Percentiles rank a stretch among this genome's conserved stretches.
These are phyloP conservation scores for Cladosporium cucumerinum DNA, from an alignment of 2,329 filamentous ascomycete genomes.

Conservation along the genomic window DNA sequence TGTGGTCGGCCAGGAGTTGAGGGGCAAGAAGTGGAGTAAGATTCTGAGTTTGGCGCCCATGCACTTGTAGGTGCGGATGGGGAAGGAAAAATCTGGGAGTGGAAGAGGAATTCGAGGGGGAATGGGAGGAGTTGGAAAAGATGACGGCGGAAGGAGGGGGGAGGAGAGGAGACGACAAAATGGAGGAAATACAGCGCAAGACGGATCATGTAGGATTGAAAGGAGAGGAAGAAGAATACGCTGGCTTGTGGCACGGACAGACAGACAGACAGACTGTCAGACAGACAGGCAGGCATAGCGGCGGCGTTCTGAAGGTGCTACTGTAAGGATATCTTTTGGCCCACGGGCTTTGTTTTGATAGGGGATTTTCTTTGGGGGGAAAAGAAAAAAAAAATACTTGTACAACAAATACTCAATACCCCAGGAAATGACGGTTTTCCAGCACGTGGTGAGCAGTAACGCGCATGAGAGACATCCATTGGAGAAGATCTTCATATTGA, in stretches of 20 bases:
- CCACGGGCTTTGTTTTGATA: not conserved
- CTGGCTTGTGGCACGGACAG: not conserved
- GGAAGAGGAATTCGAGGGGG: no score
- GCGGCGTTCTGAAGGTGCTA: not conserved
- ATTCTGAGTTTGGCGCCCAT: constrained; percentile 91
- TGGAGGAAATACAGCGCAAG: not conserved
- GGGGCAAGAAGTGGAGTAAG: constrained; percentile 95
- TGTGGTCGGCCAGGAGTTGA: constrained; percentile 83
- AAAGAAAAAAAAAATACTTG: not conserved
- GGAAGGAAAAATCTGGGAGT: not conserved
- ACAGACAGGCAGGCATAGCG: not conserved
- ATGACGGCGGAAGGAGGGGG: no score
- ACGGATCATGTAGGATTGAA: not conserved
- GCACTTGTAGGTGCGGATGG: constrained; percentile 54
- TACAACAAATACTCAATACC: not conserved
- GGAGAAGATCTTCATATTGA: not conserved
- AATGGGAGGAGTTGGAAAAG: not conserved
- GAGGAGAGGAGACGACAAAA: not conserved
- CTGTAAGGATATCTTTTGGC: not conserved
- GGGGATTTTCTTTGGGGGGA: not conserved
- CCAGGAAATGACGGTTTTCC: not conserved
- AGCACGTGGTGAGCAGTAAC: not conserved
- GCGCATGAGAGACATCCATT: not conserved
- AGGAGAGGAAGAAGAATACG: not conserved
- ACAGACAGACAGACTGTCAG: not conserved